Base-by-base conservation (phyloP, 2,329 filamentous ascomycete genomes). In the Aspergillus pseudonomiae region DNA sequence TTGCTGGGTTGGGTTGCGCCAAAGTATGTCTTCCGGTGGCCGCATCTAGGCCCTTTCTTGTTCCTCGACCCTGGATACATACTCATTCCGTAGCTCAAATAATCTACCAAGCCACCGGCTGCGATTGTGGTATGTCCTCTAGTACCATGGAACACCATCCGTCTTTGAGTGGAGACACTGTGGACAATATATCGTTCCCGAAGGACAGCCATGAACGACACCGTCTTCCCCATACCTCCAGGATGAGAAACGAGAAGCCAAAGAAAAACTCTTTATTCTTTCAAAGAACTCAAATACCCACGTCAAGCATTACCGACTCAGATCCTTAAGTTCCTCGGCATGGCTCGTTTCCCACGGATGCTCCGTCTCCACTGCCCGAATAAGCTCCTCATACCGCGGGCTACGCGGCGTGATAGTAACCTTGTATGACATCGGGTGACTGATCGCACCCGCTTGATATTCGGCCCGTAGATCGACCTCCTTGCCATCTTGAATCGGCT, bases 331-430 rank as follows among this genome's bases (percentile, higher is more conserved):
- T 6, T 48, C 24, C 14, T 19, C 39, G 4, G 77, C 74, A 71
- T 81, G 78, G 56, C 78, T 80, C 56, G 75, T 67, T 50, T 77
- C 73, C 74, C 79, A 81, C 4, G 80, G 80, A 68, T 78, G 75
- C 24, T 75, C 63, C 34, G 71, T 46, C 67, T 80, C 78, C 12
- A 76, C 66, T 19, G 68, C 55, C 12, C 63, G 67, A 28, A 82
- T 75, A 57, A 80, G 60, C 21, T 69, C 59, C 63, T 68, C 72
- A 61, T 78, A 75, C 54, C 60, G 61, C 46, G 71, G 66, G 28
- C 67, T 75, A 45, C 80, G 75, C n/a, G 79, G 76, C 50, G 61
- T 74, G 21, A 82, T 75, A 6, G 59, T 65, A 19, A 72, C 63
- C 21, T 69, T 60, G 61, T 75, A 83, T 5, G 77, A 75, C 5